A percentile compares a stretch with the other conserved stretches of the same genome.
These are phyloP conservation scores for Fusarium tjaetaba DNA, from an alignment of 2,329 filamentous ascomycete genomes.

Conservation along the genomic window DNA sequence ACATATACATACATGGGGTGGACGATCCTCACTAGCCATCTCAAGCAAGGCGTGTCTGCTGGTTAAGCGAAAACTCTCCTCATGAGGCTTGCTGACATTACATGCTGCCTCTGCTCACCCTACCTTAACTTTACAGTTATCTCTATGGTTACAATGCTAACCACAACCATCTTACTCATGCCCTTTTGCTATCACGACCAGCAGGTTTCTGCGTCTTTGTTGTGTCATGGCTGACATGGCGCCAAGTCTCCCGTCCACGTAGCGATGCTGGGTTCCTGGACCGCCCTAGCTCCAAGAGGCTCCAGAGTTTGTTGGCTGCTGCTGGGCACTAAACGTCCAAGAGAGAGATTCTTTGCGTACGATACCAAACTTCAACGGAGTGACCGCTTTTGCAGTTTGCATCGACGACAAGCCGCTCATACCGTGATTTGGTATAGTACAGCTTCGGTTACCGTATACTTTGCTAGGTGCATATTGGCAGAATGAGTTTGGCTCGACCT, in stretches of 20 bases:
- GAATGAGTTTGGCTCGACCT: not conserved
- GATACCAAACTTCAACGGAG: constrained; percentile 15
- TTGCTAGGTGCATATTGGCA: constrained; percentile 25
- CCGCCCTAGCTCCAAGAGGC: constrained; percentile 15
- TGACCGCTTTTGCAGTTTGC: constrained; percentile 21
- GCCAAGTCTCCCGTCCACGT: constrained; percentile 32
- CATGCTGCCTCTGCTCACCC: constrained; percentile 7
- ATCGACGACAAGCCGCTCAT: constrained; percentile 33
- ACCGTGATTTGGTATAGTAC: constrained; percentile 14
- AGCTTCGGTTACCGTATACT: constrained; percentile 25
- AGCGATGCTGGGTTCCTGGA: constrained; percentile 29
- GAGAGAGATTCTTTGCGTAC: constrained; percentile 20
- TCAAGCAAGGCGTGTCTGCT: constrained; percentile 32
- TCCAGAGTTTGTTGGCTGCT: constrained; percentile 28
- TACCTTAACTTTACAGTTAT: constrained; percentile 17
- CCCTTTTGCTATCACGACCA: constrained; percentile 21
- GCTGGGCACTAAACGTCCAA: constrained; percentile 12
- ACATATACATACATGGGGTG: constrained; percentile 22
- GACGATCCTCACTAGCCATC: constrained; percentile 35
- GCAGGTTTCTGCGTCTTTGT: constrained; percentile 34
- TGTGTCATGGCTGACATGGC: constrained; percentile 29
- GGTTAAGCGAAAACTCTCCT: constrained; percentile 26
- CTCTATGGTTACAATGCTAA: constrained; percentile 29
- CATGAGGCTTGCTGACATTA: constrained; percentile 21
- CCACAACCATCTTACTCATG: constrained; percentile 9